A percentile compares a stretch with the other conserved stretches of the same genome.
Evolutionary conservation across 257 asterid species (phyloP).

Genomic region (Cynanchum wilfordii): DNA sequence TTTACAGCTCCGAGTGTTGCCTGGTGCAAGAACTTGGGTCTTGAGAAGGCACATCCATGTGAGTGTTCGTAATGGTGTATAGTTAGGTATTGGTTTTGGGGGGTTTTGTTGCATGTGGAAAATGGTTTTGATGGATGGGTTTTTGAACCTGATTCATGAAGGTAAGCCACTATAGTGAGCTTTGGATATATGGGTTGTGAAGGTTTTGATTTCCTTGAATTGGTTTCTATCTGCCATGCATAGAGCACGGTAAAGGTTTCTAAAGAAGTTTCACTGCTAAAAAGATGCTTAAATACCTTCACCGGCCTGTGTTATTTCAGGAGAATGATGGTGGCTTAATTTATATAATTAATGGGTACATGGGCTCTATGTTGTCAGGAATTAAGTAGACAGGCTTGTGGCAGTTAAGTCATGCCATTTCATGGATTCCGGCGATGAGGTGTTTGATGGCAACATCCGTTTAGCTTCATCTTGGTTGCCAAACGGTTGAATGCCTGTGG

Average conservation of each 20-base stretch:
- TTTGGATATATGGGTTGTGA: neutral
- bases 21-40: conserved; percentile 77
- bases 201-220: conserved; percentile 8
- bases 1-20: conserved; percentile 80
- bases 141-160: conserved; percentile 4
- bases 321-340: neutral
- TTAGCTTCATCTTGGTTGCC: conserved; percentile 6
- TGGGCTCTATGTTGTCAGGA: conserved; percentile 11
- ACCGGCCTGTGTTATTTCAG: neutral
- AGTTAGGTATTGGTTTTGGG: conserved; percentile 30
- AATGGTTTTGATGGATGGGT: conserved; percentile 32
- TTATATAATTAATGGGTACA: neutral
- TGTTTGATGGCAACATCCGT: neutral
- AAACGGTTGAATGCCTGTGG: conserved; percentile 3
- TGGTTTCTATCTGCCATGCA: conserved; percentile 3
- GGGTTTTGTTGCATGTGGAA: conserved; percentile 9
- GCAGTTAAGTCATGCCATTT: neutral
- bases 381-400: conserved; percentile 5
- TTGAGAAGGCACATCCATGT: conserved; percentile 50
- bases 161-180: neutral
- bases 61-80: conserved; percentile 40
- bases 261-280: conserved; percentile 3
- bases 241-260: conserved; percentile 6
- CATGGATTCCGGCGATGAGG: neutral
- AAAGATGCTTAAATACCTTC: conserved; percentile 2